Evolutionary conservation across 2,329 filamentous ascomycete genomes (phyloP).

Genomic region (Talaromyces sp.): DNA sequence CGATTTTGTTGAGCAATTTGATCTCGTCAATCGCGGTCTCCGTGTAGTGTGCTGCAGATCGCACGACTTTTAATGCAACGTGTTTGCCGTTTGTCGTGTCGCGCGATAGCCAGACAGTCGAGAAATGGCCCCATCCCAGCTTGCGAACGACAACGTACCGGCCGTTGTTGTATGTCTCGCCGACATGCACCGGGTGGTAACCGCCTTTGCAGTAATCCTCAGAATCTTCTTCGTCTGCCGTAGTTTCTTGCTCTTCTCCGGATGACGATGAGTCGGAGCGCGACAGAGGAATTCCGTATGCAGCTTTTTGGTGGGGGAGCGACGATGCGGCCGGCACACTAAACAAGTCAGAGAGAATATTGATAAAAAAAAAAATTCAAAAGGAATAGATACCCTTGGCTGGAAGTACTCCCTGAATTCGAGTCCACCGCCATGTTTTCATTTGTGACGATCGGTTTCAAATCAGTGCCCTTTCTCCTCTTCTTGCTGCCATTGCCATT

Average conservation of each 20-base stretch:
- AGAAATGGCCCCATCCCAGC: constrained; percentile 97
- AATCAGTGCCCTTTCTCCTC: constrained; percentile 60
- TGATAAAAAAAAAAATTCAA: no score
- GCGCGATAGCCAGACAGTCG: constrained; percentile 82
- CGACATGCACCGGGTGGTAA: constrained; percentile 91
- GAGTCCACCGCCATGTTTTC: constrained; percentile 49
- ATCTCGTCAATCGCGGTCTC: constrained; percentile 99
- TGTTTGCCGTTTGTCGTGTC: constrained; percentile 89
- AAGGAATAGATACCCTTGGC: constrained; percentile 37
- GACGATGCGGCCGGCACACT: constrained; percentile 34
- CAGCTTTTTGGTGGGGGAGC: constrained; percentile 41
- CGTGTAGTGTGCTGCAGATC: constrained; percentile 96
- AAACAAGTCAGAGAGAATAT: not conserved
- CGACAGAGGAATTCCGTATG: constrained; percentile 57
- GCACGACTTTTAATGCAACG: constrained; percentile 95
- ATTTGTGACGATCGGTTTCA: constrained; percentile 66
- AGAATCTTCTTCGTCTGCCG: constrained; percentile 96
- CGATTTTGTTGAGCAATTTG: constrained; percentile 94
- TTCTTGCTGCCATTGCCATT: constrained; percentile 61
- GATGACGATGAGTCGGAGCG: constrained; percentile 73
- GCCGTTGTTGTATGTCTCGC: constrained; percentile 95
- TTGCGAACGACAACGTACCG: constrained; percentile 96
- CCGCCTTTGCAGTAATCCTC: constrained; percentile 99
- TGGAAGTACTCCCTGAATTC: constrained; percentile 42
- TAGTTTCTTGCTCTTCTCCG: constrained; percentile 84